A percentile compares a stretch with the other conserved stretches of the same genome.
Evolutionary conservation across 202 grass and related monocot genomes (phyloP).

Genomic region (Panicum virgatum): DNA sequence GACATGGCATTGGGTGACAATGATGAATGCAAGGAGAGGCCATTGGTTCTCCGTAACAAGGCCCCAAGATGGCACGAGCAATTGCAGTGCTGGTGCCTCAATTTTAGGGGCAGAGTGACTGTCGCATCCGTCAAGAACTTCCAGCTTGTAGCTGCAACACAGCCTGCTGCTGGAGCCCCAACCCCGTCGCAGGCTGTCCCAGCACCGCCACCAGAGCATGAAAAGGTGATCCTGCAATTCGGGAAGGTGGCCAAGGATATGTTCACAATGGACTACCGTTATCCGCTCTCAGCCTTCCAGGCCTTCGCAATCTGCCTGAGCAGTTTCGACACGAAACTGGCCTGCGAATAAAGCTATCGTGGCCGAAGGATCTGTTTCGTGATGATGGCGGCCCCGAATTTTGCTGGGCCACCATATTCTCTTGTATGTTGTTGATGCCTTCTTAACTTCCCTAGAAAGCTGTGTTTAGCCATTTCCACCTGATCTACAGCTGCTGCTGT

Average conservation of each 20-base stretch:
- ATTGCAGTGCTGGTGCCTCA: conserved; percentile 97
- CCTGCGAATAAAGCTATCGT: conserved; percentile 69
- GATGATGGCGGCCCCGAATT: conserved; percentile 22
- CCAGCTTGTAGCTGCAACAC: conserved; percentile 68
- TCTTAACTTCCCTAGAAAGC: conserved; percentile 55
- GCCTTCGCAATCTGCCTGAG: conserved; percentile 94
- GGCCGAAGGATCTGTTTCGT: conserved; percentile 4
- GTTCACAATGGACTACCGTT: conserved; percentile 98
- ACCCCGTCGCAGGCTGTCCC: conserved; percentile 43
- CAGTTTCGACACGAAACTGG: conserved; percentile 98
- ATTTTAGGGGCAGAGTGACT: conserved; percentile 87
- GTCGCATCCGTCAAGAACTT: conserved; percentile 96
- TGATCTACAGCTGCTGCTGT: conserved; percentile 43
- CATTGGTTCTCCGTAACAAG: conserved; percentile 86
- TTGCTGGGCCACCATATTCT: conserved; percentile 40
- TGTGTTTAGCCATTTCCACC: conserved; percentile 31
- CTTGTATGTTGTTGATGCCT: conserved; percentile 43
- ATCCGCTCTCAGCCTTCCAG: conserved; percentile 91
- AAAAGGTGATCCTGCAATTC: conserved; percentile 89
- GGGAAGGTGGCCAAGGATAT: conserved; percentile 95
- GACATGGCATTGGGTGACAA: conserved; percentile 36
- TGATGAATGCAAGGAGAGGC: conserved; percentile 55
- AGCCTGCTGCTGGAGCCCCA: conserved; percentile 40
- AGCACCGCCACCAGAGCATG: conserved; percentile 59
- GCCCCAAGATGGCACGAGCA: conserved; percentile 94